Evolutionary conservation across 208 protist genomes (phyloP), one percentile per base, ranked within the genome.

Genomic region (Trypanosoma conorhini): DNA sequence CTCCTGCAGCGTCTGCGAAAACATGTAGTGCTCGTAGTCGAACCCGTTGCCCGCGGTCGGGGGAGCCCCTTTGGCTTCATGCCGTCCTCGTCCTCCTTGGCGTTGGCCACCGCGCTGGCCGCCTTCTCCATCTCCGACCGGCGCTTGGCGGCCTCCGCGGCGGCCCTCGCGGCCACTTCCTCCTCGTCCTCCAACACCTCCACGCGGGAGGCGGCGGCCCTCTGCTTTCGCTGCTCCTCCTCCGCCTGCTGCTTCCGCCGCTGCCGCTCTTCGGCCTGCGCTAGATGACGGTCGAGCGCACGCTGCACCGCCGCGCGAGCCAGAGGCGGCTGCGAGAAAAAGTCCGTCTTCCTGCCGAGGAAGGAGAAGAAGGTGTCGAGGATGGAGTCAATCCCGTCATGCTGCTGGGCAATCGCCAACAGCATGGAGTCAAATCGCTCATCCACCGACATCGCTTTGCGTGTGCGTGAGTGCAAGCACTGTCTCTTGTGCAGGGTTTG

Each of bases 281-380:
- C 73, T 61, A 89, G 40, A 74, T 95, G 87, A 52, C 82, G 81
- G 40, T 81, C 71, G 64, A 93, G 84, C 28, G 71, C 73, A n/a
- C 75, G 65, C 44, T 87, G 74, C 28, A 95, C 78, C 31, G 79
- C 73, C 19, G 65, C 35, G 28, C 79, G 77, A 8, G 88, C 90
- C 79, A 88, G 67, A 1, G 81, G 87, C 3, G 89, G 88, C 64
- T 94, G 84, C n/a, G 88, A 85, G 83, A 96, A 97, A 79, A 97
- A 96, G 77, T 97, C 94, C 35, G 94, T 97, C 77, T 97, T 97
- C 61, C 94, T 86, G 28, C 79, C 85, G 21, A 97, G 79, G 57
- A 97, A 97, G 21, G 89, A 95, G 70, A 97, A 97, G 80, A 96
- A 97, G 56, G 85, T 86, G 72, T 94, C 87, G 24, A 97, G 83